Conservation (phyloP, 345 rosid genomes). For the Lepidium sativum region DNA sequence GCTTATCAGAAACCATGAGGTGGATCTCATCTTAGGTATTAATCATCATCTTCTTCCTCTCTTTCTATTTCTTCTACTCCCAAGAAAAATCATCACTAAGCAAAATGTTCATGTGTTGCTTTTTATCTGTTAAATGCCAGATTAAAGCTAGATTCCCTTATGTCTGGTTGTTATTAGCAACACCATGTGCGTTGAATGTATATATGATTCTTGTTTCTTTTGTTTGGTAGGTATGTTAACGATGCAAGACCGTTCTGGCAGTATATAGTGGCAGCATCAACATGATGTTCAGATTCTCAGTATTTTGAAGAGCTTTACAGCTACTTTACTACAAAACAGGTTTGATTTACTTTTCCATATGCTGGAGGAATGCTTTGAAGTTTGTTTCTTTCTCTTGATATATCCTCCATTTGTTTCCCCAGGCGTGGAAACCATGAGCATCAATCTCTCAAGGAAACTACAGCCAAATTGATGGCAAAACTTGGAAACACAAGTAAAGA, state of each 20-base stretch:
- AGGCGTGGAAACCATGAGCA: constrained; percentile 99
- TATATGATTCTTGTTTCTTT: no score
- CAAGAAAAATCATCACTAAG: not conserved
- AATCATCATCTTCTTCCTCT: not conserved
- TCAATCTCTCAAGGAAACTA: no score
- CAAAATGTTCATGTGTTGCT: not conserved
- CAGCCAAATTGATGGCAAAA: no score
- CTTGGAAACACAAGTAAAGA: no score
- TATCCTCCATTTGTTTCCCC: not conserved
- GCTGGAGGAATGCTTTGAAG: not conserved
- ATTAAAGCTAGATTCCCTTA: not conserved
- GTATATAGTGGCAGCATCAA: constrained; percentile 74
- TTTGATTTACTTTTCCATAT: constrained; percentile 9
- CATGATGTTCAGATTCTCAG: constrained; percentile 79
- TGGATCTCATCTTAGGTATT: constrained; percentile 83
- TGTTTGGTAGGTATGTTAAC: constrained; percentile 62
- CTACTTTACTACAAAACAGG: constrained; percentile 83
- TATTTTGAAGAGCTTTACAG: constrained; percentile 89
- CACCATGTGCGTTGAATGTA: no score
- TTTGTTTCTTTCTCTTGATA: constrained; percentile 6
- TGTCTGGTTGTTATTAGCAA: not conserved
- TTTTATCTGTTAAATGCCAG: not conserved
- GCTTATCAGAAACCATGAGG: constrained; percentile 98
- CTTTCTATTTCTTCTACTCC: not conserved
- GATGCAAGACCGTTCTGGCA: constrained; percentile 98